Evolutionary conservation across 2,329 filamentous ascomycete species (phyloP).

Genomic region (Thermoascus crustaceus): DNA sequence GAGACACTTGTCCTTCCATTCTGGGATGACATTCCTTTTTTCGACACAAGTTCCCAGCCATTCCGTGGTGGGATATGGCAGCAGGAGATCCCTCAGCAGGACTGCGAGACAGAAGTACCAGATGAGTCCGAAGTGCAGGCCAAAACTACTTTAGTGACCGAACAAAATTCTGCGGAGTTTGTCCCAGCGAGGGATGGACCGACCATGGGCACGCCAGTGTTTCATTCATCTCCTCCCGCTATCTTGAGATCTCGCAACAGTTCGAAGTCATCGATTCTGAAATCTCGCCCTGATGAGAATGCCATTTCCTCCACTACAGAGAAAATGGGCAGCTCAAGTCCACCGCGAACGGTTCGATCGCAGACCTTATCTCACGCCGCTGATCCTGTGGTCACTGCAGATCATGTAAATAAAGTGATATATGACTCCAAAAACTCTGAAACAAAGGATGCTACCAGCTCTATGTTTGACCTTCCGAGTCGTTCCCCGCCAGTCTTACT

Average conservation of each 20-base stretch:
- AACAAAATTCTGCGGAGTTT: conserved; percentile 16
- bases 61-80: conserved; percentile 82
- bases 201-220: conserved; percentile 25
- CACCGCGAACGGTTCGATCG: conserved; percentile 52
- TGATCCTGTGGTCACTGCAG: conserved; percentile 58
- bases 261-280: conserved; percentile 17
- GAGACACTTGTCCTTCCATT: conserved; percentile 88
- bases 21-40: conserved; percentile 94
- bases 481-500: conserved; percentile 52
- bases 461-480: conserved; percentile 61
- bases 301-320: conserved; percentile 23
- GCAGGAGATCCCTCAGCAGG: conserved; percentile 36
- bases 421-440: conserved; percentile 48
- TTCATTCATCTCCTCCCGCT: conserved; percentile 17
- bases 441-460: conserved; percentile 51
- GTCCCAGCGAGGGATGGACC: conserved; percentile 27
- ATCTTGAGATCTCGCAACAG: conserved; percentile 22
- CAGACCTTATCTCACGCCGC: conserved; percentile 56
- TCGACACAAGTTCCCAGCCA: conserved; percentile 65
- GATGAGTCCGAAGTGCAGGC: conserved; percentile 23
- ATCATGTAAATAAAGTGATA: conserved; percentile 56
- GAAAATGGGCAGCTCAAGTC: conserved; percentile 31
- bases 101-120: conserved; percentile 28
- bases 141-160: conserved; percentile 12
- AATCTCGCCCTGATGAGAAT: conserved; percentile 14